Base-by-base conservation (phyloP, 192 early-diverging fungal species). In the Kickxella alabastrina region DNA sequence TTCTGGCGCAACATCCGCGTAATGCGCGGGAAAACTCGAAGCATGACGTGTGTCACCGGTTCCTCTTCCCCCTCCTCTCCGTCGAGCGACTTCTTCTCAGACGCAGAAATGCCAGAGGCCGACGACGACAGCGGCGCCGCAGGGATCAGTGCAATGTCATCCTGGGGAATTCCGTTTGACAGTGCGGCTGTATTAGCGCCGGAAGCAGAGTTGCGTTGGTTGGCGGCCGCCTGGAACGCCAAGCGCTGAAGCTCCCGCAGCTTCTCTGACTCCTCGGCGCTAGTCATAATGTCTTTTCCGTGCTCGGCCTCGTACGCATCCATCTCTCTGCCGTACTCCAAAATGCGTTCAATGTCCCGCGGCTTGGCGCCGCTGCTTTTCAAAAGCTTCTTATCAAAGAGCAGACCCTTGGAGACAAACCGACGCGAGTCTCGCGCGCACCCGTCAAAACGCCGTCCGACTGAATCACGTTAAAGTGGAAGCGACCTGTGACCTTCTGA, bases 371-470 rank as follows among this genome's bases (percentile, higher is more conserved):
- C 62, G 40, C 61, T 46, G 25, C 45, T 57, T 4, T 24, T 49
- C 32, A 76, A 48, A 18, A 60, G 36, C 17, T 49, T n/a, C 18
- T 56, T 42, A 36, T 76, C 52, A 34, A 75, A 75, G 29, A 75
- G 48, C 15, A 56, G n/a, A 6, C 71, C 71, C 5, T 35, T 43
- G 22, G 73, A 57, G 1, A 65, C 59, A 69, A 76, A 76, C 73
- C 73, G 4, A 76, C 13, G 1, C 52, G 32, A 9, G 36, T 47
- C 41, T 57, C 62, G 17, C 73, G 65, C 12, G 41, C 49, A 18
- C 67, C 62, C 8, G 45, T 10, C 10, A 76, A 27, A 2, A 29
- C 18, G 9, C 29, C 31, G 17, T 10, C 6, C 1, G 13, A 5
- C 6, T 4, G 17, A 4, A 69, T 27, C 4, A 47, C 19, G 34